Conservation (phyloP, 768 basidiomycete genomes). For the Gautieria morchelliformis region DNA sequence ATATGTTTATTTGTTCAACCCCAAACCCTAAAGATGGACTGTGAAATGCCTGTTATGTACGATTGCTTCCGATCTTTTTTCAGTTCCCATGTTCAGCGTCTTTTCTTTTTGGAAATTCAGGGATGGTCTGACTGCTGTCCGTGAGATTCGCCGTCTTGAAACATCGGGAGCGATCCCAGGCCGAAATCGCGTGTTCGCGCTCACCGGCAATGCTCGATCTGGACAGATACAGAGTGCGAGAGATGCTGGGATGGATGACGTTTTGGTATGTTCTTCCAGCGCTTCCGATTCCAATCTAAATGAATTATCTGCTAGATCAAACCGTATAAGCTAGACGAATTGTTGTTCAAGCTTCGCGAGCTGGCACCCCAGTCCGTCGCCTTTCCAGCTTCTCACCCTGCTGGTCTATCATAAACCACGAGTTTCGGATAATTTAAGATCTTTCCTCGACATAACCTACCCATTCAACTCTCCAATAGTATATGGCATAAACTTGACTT, state of each 20-base stretch:
- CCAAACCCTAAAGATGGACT: slow-evolving; percentile 15
- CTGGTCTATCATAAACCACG: no score
- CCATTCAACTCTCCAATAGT: no score
- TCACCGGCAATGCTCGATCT: slow-evolving; percentile 20
- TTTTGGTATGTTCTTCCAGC: slow-evolving; percentile 11
- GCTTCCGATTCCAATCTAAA: background rate
- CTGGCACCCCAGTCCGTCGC: no score
- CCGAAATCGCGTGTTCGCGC: slow-evolving; percentile 15
- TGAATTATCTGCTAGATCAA: slow-evolving; percentile 12
- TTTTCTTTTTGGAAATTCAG: background rate
- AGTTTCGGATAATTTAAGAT: no score
- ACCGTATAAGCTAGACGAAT: slow-evolving; percentile 18
- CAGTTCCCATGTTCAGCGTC: background rate
- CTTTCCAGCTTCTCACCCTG: no score
- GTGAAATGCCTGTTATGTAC: slow-evolving; percentile 20
- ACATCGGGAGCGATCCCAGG: slow-evolving; percentile 9
- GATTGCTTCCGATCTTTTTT: background rate
- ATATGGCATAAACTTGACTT: no score
- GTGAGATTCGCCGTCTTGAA: slow-evolving; percentile 18
- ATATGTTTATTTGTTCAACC: background rate
- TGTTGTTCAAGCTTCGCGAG: slow-evolving; percentile 13
- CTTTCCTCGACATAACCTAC: no score
- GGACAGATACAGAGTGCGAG: slow-evolving; percentile 16
- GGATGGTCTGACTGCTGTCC: slow-evolving; percentile 15
- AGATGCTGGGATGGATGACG: slow-evolving; percentile 19